These are phyloP conservation scores for Hibiscus tridactylites DNA, from an alignment of 345 rosid species.

Conservation along the genomic window DNA sequence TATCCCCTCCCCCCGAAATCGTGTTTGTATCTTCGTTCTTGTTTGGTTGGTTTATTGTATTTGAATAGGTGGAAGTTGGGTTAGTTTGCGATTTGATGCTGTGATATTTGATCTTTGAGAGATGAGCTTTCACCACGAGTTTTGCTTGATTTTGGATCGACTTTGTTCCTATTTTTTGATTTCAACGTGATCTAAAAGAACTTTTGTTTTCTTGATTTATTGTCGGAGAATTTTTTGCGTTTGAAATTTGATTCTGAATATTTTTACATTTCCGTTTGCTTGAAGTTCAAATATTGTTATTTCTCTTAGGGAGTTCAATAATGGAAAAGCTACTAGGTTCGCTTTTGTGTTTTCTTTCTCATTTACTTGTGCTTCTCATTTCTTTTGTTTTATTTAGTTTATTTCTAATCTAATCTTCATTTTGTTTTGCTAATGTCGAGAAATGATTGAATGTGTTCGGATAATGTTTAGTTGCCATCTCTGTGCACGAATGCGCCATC, in stretches of 20 bases:
- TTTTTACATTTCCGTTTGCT: not conserved
- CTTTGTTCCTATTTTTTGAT: constrained; percentile 6
- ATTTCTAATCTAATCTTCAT: not conserved
- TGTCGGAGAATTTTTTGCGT: not conserved
- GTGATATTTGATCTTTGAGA: not conserved
- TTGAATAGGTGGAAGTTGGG: constrained; percentile 2
- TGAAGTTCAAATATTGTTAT: not conserved
- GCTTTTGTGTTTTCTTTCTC: not conserved
- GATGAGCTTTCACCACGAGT: not conserved
- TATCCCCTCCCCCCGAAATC: not conserved
- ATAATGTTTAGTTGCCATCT: not conserved
- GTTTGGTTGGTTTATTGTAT: constrained; percentile 2
- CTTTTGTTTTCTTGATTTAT: not conserved
- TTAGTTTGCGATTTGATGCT: constrained; percentile 5
- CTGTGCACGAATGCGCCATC: not conserved
- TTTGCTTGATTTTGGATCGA: not conserved
- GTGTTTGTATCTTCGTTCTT: not conserved
- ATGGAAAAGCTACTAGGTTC: not conserved
- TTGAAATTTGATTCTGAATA: not conserved
- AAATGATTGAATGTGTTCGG: not conserved
- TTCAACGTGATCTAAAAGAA: not conserved
- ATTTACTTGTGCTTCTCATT: not conserved
- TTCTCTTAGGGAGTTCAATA: not conserved
- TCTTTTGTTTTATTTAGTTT: not conserved
- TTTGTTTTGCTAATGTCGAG: not conserved